phyloP scores from a whole-genome alignment of 2,329 filamentous ascomycete species.

The Penicillium sp. region DNA sequence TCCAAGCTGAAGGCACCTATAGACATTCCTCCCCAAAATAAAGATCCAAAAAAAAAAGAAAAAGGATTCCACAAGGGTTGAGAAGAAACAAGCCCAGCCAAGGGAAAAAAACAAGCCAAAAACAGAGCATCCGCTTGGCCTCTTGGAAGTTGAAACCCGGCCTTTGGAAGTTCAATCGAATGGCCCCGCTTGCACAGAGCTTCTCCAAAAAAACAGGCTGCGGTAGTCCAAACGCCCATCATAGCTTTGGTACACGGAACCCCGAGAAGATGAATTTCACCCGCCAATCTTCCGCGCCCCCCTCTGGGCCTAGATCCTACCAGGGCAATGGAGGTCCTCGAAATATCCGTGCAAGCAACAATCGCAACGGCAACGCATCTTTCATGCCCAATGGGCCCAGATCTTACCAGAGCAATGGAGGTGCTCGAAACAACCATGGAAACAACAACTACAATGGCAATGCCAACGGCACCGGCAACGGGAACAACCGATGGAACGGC shows the following conservation, averaged over 20 bases:
- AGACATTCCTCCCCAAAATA: constrained; percentile 4
- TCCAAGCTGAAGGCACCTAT: constrained; percentile 1
- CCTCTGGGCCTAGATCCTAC: too few species aligned
- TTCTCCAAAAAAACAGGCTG: background rate
- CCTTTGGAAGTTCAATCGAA: constrained; percentile 16
- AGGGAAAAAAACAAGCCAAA: constrained; percentile 1
- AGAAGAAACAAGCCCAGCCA: background rate
- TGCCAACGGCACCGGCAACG: background rate
- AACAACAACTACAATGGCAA: constrained; percentile 4
- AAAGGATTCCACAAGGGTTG: background rate
- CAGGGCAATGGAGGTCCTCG: too few species aligned
- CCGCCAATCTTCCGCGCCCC: too few species aligned
- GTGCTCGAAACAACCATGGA: background rate
- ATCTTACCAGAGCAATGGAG: background rate
- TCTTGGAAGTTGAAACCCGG: constrained; percentile 23
- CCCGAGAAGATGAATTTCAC: background rate
- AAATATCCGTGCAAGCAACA: too few species aligned
- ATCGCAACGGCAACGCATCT: background rate
- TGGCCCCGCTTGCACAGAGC: constrained; percentile 9
- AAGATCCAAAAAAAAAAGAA: background rate
- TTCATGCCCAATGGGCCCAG: background rate
- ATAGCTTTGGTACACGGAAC: background rate
- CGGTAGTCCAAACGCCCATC: constrained; percentile 2
- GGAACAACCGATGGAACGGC: background rate
- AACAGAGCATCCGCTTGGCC: constrained; percentile 10